Evolutionary conservation across 371 early-diverging fungal species (phyloP).

Genomic region (Mucor circinelloides): DNA sequence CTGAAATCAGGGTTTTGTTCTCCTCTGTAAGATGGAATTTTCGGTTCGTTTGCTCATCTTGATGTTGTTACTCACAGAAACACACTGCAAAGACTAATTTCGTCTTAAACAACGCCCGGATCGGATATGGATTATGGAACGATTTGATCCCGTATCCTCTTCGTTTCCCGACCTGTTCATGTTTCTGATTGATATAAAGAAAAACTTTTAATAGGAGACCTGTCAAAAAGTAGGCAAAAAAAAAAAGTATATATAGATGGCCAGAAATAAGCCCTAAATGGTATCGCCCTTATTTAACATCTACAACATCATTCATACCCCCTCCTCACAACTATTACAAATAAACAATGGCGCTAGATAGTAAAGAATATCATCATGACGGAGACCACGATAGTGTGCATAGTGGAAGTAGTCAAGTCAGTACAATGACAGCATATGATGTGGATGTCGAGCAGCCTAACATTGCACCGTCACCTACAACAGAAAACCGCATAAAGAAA

Average conservation of each 20-base stretch:
- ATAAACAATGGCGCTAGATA: neutral
- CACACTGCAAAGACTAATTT: neutral
- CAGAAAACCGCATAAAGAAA: neutral
- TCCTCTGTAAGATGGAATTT: neutral
- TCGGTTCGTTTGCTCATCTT: neutral
- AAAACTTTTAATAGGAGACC: neutral
- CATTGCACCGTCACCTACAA: neutral
- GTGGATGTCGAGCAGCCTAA: neutral
- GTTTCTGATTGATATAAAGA: neutral
- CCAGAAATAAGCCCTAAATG: neutral
- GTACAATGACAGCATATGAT: neutral
- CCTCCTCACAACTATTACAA: neutral
- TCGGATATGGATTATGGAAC: neutral
- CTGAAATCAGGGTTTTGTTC: too few species aligned
- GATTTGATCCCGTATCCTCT: conserved; percentile 2
- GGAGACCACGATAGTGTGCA: neutral
- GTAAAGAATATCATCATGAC: neutral
- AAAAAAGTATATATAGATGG: neutral
- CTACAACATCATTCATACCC: neutral
- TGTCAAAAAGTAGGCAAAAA: neutral
- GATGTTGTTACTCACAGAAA: neutral
- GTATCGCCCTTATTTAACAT: neutral
- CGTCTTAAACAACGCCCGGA: neutral
- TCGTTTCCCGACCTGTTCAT: neutral
- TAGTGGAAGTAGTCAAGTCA: neutral